Conservation (phyloP, 139 green algal genomes). For the Parachlorella kessleri region DNA sequence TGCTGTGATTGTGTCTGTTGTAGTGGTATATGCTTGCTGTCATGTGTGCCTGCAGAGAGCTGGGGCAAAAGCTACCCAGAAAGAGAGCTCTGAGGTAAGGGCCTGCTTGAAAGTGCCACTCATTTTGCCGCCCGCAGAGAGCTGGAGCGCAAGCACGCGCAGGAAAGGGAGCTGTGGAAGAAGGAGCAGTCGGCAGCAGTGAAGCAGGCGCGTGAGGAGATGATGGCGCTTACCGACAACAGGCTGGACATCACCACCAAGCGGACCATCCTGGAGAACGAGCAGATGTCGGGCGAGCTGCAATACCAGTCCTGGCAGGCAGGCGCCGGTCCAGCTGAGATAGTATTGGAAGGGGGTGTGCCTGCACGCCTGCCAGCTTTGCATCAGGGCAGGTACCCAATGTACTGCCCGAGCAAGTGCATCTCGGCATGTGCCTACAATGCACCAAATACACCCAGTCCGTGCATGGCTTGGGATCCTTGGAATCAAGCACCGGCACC, state of each 20-base stretch:
- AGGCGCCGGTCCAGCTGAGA: too few species aligned
- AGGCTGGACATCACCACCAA: conserved; percentile 86
- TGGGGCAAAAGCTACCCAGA: background rate
- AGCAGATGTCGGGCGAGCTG: conserved; percentile 80
- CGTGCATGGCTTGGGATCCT: background rate
- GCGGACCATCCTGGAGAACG: conserved; percentile 85
- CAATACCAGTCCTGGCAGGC: conserved; percentile 64
- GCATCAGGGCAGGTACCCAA: too few species aligned
- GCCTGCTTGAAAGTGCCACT: background rate
- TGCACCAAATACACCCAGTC: background rate
- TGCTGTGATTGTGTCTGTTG: background rate
- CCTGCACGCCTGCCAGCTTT: background rate
- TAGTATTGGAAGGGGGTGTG: background rate
- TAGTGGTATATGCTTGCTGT: background rate
- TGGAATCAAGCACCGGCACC: conserved; percentile 29
- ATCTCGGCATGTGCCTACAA: background rate
- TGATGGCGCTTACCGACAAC: conserved; percentile 78
- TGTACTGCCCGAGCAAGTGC: too few species aligned
- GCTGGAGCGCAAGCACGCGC: conserved; percentile 78
- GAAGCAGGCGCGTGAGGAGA: conserved; percentile 74
- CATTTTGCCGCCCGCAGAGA: conserved; percentile 34
- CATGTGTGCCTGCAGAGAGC: background rate
- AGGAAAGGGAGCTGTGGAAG: conserved; percentile 83
- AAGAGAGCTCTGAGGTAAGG: background rate
- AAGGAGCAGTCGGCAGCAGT: conserved; percentile 70